Percentiles rank a stretch among this genome's conserved stretches.
Conservation (phyloP, 441 rosid genomes). For the Adansonia gregorii region DNA sequence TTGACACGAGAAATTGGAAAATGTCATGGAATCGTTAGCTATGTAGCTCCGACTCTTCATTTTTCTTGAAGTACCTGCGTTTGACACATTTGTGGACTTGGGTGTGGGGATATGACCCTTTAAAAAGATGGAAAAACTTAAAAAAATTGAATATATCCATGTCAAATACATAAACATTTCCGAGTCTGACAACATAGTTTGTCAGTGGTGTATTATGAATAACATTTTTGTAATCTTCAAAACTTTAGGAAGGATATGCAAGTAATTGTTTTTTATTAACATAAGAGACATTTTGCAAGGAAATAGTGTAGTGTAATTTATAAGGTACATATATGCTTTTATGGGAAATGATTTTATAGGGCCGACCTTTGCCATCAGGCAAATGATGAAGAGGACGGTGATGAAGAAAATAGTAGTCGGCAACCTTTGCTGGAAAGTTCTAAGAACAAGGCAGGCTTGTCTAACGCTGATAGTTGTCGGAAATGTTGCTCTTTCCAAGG, state of each 20-base stretch:
- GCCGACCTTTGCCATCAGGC: constrained; percentile 55
- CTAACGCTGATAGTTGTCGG: constrained; percentile 39
- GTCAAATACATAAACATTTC: no score
- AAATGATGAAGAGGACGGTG: constrained; percentile 72
- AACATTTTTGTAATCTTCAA: background rate
- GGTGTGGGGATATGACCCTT: no score
- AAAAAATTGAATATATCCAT: no score
- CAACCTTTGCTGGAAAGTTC: constrained; percentile 53
- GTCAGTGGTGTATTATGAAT: background rate
- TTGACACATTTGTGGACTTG: no score
- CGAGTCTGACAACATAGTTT: background rate
- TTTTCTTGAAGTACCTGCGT: no score
- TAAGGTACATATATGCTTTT: constrained; percentile 12
- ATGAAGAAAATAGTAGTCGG: constrained; percentile 59
- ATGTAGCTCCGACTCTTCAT: no score
- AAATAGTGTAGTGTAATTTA: constrained; percentile 1
- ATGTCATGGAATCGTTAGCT: background rate
- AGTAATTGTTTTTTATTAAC: background rate
- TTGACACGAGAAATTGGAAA: background rate
- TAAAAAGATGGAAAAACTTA: no score
- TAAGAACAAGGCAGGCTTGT: constrained; percentile 38
- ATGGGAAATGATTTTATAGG: constrained; percentile 42
- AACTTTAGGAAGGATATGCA: background rate
- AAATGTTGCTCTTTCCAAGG: constrained; percentile 54
- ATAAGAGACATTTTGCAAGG: background rate